These are phyloP conservation scores for Populus alba DNA, from an alignment of 345 rosid genomes.

Conservation along the genomic window DNA sequence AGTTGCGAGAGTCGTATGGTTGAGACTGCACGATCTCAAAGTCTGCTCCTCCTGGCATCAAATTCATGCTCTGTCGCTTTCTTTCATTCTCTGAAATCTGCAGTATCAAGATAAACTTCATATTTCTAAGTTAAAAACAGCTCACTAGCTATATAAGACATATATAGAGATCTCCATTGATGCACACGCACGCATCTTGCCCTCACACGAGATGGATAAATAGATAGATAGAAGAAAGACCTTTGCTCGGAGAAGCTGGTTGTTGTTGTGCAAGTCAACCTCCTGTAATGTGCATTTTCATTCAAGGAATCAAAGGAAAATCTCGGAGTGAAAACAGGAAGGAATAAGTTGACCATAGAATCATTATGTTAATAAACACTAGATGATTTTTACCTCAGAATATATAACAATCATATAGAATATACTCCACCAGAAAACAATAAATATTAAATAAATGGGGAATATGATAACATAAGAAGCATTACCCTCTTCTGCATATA, in stretches of 20 bases:
- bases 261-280: conserved; percentile 86
- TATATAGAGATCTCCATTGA: background rate
- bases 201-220: background rate
- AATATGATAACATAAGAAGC: background rate
- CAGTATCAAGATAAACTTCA: conserved; percentile 1
- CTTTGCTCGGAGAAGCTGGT: conserved; percentile 95
- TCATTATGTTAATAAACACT: background rate
- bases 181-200: background rate
- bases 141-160: background rate
- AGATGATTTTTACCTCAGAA: background rate
- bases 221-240: conserved; percentile 29
- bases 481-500: conserved; percentile 77
- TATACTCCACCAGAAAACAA: background rate
- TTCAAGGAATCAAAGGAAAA: background rate
- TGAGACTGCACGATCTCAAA: conserved; percentile 62
- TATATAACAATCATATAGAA: background rate
- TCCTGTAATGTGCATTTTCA: conserved; percentile 45
- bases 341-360: background rate
- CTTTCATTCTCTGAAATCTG: conserved; percentile 90
- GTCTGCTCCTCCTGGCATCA: conserved; percentile 76
- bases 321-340: background rate
- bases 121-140: background rate
- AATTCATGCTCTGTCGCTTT: conserved; percentile 61
- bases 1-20: conserved; percentile 65
- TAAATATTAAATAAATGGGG: background rate